These are phyloP conservation scores for Themeda triandra DNA, from an alignment of 176 grass and related monocot genomes.

Conservation along the genomic window DNA sequence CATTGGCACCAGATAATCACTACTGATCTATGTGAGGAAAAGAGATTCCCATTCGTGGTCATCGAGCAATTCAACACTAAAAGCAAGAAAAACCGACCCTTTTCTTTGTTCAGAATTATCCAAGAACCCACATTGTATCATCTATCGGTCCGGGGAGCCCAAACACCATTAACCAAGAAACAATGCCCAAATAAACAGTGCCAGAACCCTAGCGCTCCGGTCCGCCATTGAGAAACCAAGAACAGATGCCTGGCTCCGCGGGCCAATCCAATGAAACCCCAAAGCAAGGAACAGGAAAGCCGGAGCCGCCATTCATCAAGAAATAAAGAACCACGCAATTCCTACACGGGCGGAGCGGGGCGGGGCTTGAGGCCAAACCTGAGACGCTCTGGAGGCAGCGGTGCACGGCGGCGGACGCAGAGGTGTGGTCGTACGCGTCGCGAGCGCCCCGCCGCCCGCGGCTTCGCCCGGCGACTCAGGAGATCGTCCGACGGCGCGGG, in stretches of 20 bases:
- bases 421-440: neutral
- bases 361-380: neutral
- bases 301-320: neutral
- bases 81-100: neutral
- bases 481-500: neutral
- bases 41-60: neutral
- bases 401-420: neutral
- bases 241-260: neutral
- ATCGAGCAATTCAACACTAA: neutral
- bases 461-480: neutral
- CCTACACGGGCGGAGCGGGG: neutral
- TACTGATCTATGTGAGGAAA: neutral
- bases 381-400: neutral
- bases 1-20: neutral
- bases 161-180: neutral
- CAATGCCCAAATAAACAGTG: neutral
- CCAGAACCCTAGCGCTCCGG: neutral
- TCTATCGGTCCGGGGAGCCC: neutral
- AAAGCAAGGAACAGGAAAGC: neutral
- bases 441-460: neutral
- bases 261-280: neutral
- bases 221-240: neutral
- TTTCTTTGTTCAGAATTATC: neutral
- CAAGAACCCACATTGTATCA: neutral
- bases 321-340: neutral